These are phyloP conservation scores for Aureobasidium sp. DNA, from an alignment of 2,329 filamentous ascomycete species.

Conservation along the genomic window DNA sequence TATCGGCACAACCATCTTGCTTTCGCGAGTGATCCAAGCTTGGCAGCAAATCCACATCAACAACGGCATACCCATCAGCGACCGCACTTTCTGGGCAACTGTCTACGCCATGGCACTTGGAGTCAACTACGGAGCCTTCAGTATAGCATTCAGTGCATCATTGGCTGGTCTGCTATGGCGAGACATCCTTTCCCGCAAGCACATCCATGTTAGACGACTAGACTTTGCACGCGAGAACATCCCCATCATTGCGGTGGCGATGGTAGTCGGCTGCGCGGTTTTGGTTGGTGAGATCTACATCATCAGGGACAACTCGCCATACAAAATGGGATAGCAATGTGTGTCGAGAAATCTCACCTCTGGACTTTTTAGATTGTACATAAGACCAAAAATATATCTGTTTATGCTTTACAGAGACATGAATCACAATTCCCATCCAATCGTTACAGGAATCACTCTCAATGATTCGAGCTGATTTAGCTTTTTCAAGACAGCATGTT, in stretches of 20 bases:
- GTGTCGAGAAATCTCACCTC: not conserved
- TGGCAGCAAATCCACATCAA: slow-evolving; percentile 55
- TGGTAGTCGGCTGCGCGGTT: slow-evolving; percentile 57
- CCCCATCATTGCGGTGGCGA: slow-evolving; percentile 63
- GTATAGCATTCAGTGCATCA: slow-evolving; percentile 63
- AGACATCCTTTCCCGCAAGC: slow-evolving; percentile 61
- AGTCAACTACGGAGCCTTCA: slow-evolving; percentile 70
- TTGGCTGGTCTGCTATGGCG: slow-evolving; percentile 66
- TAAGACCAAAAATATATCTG: not conserved
- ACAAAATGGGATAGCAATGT: slow-evolving; percentile 21
- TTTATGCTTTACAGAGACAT: not conserved
- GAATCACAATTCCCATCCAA: no score
- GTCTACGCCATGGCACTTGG: slow-evolving; percentile 69
- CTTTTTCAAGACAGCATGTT: no score
- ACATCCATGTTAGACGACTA: slow-evolving; percentile 56
- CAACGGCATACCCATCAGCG: slow-evolving; percentile 44
- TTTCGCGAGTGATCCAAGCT: slow-evolving; percentile 62
- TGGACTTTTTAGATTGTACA: not conserved
- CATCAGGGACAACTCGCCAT: slow-evolving; percentile 37
- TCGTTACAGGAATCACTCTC: no score
- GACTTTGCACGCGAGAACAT: slow-evolving; percentile 65
- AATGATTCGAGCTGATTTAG: no score
- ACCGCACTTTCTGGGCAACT: slow-evolving; percentile 66
- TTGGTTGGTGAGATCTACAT: slow-evolving; percentile 60
- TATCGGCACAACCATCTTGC: slow-evolving; percentile 67